Evolutionary conservation across 2,329 filamentous ascomycete genomes (phyloP), one percentile per base, ranked within the genome.

Genomic region (Sarocladiaceae sp.): DNA sequence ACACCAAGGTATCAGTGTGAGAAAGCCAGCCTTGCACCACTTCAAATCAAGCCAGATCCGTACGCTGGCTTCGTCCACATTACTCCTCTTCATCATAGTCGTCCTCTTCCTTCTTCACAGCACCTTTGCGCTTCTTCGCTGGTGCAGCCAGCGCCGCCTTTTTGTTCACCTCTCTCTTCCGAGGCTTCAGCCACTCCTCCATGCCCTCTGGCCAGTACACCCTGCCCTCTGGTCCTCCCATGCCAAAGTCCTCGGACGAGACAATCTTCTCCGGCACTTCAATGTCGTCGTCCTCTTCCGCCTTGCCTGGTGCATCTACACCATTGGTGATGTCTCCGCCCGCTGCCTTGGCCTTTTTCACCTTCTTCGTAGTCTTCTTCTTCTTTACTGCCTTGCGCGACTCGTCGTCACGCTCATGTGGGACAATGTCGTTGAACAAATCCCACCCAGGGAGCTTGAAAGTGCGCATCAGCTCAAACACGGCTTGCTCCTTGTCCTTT

Each of bases 401-500:
- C 58, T 95, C 87, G 53, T 95, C 90, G 2, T 75, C 72, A 1
- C 90, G 76, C 46, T 83, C 78, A 57, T 90, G 76, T 0, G 90
- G 89, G 2, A 91, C 70, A 2, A 97, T 69, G 45, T 94, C 81
- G 52, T 84, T 85, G 58, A 94, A 80, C 0, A 65, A 74, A 16
- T 93, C 73, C 65, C 82, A 86, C 0, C 89, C 89, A 0, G 89
- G 87, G 1, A 97, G 71, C 55, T 83, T 89, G 61, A 89, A 95
- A 0, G 74, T 89, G 18, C 85, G 77, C 89, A 96, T 96, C 15
- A 97, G 73, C 51, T 95, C 88, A 55, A 97, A 95, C 0, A 96
- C 88, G 0, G 91, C 89, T 62, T 97, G 91, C 60, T 97, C 91
- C 64, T 97, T 97, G 58, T 96, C 91, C 61, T 97, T 97, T 39